These are phyloP conservation scores for Plicaturopsis crispa DNA, from an alignment of 768 basidiomycete genomes.

Conservation along the genomic window DNA sequence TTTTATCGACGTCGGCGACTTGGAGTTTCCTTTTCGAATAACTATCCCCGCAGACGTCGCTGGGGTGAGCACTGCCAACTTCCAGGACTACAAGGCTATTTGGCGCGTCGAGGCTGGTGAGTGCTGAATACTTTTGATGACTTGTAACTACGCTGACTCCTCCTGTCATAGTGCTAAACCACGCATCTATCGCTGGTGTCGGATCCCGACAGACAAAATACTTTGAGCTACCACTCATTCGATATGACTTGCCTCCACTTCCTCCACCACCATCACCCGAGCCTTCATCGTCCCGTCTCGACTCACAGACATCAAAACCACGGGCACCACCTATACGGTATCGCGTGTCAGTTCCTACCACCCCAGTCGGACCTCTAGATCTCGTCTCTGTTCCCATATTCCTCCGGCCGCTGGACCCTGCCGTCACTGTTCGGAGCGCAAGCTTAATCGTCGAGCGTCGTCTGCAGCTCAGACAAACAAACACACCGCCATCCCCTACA, in stretches of 20 bases:
- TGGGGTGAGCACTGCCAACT: constrained; percentile 65
- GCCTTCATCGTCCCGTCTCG: constrained; percentile 26
- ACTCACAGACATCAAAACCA: constrained; percentile 41
- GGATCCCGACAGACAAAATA: constrained; percentile 64
- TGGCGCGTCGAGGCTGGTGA: constrained; percentile 81
- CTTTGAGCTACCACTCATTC: constrained; percentile 65
- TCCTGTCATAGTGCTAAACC: constrained; percentile 49
- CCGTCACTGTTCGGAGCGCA: constrained; percentile 52
- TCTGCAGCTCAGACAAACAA: constrained; percentile 46
- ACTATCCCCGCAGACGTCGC: constrained; percentile 52
- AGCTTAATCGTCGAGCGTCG: constrained; percentile 65
- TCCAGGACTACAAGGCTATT: constrained; percentile 70
- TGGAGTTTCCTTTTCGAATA: constrained; percentile 67
- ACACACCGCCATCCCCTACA: constrained; percentile 14
- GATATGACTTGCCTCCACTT: constrained; percentile 52
- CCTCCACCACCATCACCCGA: constrained; percentile 26
- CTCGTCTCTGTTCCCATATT: constrained; percentile 59
- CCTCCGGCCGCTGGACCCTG: constrained; percentile 52
- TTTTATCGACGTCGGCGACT: constrained; percentile 53
- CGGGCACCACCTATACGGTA: constrained; percentile 56
- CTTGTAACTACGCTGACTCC: constrained; percentile 9
- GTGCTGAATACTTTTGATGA: constrained; percentile 17
- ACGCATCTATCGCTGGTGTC: constrained; percentile 54
- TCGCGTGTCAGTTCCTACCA: constrained; percentile 42
- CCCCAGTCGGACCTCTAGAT: constrained; percentile 66